phyloP scores from a whole-genome alignment of 2,329 filamentous ascomycete species.

The Fusarium subtropicale region DNA sequence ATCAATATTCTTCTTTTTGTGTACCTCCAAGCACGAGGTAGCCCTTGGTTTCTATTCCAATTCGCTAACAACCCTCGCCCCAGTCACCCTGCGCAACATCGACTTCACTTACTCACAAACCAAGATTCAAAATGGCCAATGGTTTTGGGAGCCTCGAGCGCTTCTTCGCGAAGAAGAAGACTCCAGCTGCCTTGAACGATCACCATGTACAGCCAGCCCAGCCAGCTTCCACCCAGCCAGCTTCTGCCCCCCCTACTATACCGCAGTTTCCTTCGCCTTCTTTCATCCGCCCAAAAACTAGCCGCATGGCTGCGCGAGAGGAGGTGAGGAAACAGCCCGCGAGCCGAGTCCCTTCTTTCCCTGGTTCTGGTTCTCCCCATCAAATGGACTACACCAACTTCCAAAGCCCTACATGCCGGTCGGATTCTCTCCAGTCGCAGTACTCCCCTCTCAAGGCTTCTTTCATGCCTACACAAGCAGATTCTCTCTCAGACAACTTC shows the following conservation, averaged over 20 bases:
- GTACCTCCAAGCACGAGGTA: slow-evolving; percentile 19
- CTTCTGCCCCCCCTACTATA: slow-evolving; percentile 42
- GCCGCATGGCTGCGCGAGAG: slow-evolving; percentile 68
- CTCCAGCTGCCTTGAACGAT: slow-evolving; percentile 43
- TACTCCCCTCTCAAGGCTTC: slow-evolving; percentile 44
- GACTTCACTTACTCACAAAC: slow-evolving; percentile 36
- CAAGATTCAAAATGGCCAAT: slow-evolving; percentile 57
- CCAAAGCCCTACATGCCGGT: slow-evolving; percentile 25
- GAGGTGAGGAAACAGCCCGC: slow-evolving; percentile 53
- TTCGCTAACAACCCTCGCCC: slow-evolving; percentile 42
- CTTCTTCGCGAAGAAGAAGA: slow-evolving; percentile 62
- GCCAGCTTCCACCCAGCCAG: slow-evolving; percentile 9
- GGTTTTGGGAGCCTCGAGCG: slow-evolving; percentile 63
- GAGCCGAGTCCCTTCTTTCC: slow-evolving; percentile 48
- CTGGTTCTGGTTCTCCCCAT: slow-evolving; percentile 33
- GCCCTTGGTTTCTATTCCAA: slow-evolving; percentile 14
- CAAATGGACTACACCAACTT: slow-evolving; percentile 27
- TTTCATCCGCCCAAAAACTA: slow-evolving; percentile 66
- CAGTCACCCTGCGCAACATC: slow-evolving; percentile 43
- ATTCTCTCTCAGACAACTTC: slow-evolving; percentile 47
- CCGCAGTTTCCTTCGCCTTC: slow-evolving; percentile 63
- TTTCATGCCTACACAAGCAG: slow-evolving; percentile 43
- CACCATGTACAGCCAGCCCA: slow-evolving; percentile 38
- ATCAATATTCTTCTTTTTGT: slow-evolving; percentile 22
- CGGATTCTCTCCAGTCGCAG: slow-evolving; percentile 30